phyloP scores from a whole-genome alignment of 1,284 basidiomycete genomes.

The Naganishia sp. region DNA sequence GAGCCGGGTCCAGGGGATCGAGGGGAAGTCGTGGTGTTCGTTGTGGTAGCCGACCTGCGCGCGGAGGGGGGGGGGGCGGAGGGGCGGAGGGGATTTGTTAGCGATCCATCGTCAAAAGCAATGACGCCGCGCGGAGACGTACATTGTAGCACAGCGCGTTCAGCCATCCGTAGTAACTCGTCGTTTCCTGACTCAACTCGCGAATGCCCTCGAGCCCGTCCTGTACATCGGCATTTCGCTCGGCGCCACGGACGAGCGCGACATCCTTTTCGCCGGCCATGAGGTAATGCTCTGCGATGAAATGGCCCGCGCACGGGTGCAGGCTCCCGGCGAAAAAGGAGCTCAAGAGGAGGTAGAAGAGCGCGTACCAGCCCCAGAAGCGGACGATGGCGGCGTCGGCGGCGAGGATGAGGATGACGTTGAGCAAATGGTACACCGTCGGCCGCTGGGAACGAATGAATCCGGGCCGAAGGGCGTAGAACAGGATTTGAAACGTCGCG shows the following conservation, averaged over 20 bases:
- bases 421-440: constrained; percentile 81
- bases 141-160: constrained; percentile 95
- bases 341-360: constrained; percentile 81
- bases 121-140: constrained; percentile 43
- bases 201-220: constrained; percentile 43
- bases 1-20: constrained; percentile 91
- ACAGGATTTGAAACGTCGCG: constrained; percentile 97
- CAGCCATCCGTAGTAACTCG: constrained; percentile 91
- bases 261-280: constrained; percentile 57
- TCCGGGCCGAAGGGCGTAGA: constrained; percentile 95
- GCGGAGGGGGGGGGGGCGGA: constrained; percentile 5
- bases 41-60: constrained; percentile 93
- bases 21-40: constrained; percentile 98
- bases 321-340: constrained; percentile 94
- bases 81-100: neutral
- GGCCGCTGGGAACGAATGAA: constrained; percentile 81
- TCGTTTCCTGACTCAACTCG: constrained; percentile 76
- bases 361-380: constrained; percentile 64
- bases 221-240: constrained; percentile 35
- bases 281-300: constrained; percentile 94
- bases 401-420: constrained; percentile 68
- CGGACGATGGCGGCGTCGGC: constrained; percentile 72
- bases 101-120: neutral
- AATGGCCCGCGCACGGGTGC: constrained; percentile 94
- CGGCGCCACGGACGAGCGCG: constrained; percentile 36